These are phyloP conservation scores for Podila horticola DNA, from an alignment of 192 early-diverging fungal species.

Conservation along the genomic window DNA sequence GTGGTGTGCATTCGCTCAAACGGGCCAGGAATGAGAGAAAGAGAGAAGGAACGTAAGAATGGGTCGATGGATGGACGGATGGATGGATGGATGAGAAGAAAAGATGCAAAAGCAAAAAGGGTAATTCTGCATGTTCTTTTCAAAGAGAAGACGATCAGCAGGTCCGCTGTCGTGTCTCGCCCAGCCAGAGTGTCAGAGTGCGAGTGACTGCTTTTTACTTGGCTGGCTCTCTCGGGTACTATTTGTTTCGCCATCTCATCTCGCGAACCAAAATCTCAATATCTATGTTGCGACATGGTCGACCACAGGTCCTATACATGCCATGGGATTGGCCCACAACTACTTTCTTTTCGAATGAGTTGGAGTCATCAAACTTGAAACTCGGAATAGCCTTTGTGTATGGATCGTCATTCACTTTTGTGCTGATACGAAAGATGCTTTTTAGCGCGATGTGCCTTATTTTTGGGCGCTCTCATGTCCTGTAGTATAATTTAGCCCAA, in stretches of 20 bases:
- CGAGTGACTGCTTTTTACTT: too few relatives aligned
- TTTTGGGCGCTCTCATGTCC: too few relatives aligned
- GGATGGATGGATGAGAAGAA: background rate
- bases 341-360: too few relatives aligned
- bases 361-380: too few relatives aligned
- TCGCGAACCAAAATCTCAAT: background rate
- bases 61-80: constrained; percentile 2
- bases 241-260: background rate
- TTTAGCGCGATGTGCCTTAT: background rate
- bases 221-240: background rate
- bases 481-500: too few relatives aligned
- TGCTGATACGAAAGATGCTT: background rate
- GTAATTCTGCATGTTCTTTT: too few relatives aligned
- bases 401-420: background rate
- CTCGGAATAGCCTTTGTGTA: background rate
- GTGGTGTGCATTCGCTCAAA: background rate
- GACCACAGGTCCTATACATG: background rate
- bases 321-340: background rate
- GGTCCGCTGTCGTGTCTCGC: too few relatives aligned
- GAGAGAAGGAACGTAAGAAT: background rate
- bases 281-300: background rate
- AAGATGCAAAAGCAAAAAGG: background rate
- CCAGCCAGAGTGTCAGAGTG: too few relatives aligned
- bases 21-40: background rate
- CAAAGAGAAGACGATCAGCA: too few relatives aligned